Evolutionary conservation across 2,329 filamentous ascomycete species (phyloP), one percentile per base, ranked within the genome.

Genomic region (Chaetomiaceae sp.): DNA sequence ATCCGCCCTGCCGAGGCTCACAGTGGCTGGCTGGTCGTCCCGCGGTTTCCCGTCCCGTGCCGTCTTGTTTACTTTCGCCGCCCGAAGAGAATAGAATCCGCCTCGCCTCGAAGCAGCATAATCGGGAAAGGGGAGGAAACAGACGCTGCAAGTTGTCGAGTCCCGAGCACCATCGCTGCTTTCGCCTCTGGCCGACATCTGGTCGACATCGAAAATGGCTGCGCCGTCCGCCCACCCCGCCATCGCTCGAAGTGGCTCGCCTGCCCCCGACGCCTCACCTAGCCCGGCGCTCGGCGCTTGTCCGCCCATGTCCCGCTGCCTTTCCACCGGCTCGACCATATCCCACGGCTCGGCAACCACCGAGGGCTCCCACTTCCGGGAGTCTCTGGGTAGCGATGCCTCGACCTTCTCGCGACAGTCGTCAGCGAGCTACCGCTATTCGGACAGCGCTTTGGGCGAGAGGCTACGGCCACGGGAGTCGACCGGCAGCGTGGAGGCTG

Each of bases 241-340:
- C 17, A 60, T 59, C n/a, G 55, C 71, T 40, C 74, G 73, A 58
- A 70, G 72, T 56, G 72, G 71, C 49, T 86, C 83, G 29, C 83
- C 84, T n/a, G 78, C 82, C 41, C 80, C 81, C 30, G 79, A 81
- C 58, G 67, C 72, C 15, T 71, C 75, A 15, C 83, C 84, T 6
- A 76, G 75, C n/a, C 72, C 76, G 32, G 79, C 83, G 46, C 70
- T 86, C 47, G 75, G 78, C 33, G 70, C 78, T 34, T 74, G 74
- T 36, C 72, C 78, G 11, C 69, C 74, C 47, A 71, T 84, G 44
- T 75, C 80, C 43, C 81, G 83, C 52, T 82, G 78, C 54, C 66
- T 85, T 27, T 89, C 83, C 2, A 74, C 73, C 14, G 72, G 75
- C 12, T 81, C 79, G 14, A 77, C 80, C 38, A 72, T 76, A 20